A percentile compares a stretch with the other conserved stretches of the same genome.
phyloP scores from a whole-genome alignment of 768 basidiomycete genomes.

The Chiua virens region DNA sequence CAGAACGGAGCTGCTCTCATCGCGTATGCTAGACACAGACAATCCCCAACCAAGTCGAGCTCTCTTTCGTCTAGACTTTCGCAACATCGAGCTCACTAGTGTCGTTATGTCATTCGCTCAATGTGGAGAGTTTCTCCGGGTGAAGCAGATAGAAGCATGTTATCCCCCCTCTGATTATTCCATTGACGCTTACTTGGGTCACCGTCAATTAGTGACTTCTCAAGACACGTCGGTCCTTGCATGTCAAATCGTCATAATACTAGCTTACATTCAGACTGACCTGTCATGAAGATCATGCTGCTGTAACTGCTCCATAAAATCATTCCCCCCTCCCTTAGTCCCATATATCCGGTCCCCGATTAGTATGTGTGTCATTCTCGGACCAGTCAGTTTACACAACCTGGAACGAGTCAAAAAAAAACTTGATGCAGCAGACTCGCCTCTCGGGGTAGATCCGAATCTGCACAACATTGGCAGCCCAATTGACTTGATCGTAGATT shows the following conservation, averaged over 20 bases:
- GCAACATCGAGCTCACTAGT: conserved; percentile 3
- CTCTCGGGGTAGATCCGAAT: neutral
- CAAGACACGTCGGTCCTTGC: too few relatives aligned
- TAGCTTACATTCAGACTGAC: too few relatives aligned
- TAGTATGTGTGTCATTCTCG: neutral
- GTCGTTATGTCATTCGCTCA: conserved; percentile 1
- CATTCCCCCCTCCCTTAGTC: neutral
- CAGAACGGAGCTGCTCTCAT: conserved; percentile 6
- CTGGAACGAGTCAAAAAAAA: neutral
- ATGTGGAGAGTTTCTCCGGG: neutral
- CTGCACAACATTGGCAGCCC: neutral
- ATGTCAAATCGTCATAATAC: too few relatives aligned
- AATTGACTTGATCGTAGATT: neutral
- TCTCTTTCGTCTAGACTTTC: conserved; percentile 24
- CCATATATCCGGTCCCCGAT: neutral
- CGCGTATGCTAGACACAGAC: conserved; percentile 20
- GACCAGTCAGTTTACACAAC: neutral
- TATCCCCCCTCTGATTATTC: neutral
- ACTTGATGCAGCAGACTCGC: neutral
- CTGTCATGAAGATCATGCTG: too few relatives aligned
- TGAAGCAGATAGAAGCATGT: neutral
- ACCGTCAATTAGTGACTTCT: too few relatives aligned
- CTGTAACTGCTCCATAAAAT: neutral
- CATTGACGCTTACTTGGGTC: too few relatives aligned
- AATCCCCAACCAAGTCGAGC: neutral